Base-by-base conservation (phyloP, 2,329 filamentous ascomycete genomes). In the Sporothrix brunneoviolacea region DNA sequence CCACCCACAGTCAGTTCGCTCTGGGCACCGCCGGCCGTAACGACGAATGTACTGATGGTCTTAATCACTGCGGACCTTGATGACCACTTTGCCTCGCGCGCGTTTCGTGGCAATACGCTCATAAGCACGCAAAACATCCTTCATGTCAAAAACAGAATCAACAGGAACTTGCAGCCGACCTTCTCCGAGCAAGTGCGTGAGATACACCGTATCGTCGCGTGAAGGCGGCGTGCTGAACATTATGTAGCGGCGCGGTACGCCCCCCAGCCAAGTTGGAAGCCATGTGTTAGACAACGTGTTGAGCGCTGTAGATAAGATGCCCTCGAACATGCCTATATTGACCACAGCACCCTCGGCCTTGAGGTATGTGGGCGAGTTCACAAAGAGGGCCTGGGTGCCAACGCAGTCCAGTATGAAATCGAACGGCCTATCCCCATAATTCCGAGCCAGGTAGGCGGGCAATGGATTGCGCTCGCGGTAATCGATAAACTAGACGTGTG, bases 361-460 rank as follows among this genome's bases (percentile, higher is more conserved):
- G 27, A 76, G 64, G 50, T 70, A 76, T 2, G 47, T 36, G 1
- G 68, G 60, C 2, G 64, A 70, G 19, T 68, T 53, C 7, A 58
- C 53, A 55, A 71, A 77, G 28, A 79, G 60, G 2, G 70, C 61
- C 28, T 75, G 71, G 6, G 65, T 66, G 8, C 75, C 75, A 4
- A 71, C 66, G 28, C 70, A 72, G 54, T 79, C 76, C 37, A 78
- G 65, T 43, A 78, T 67, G 40, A 68, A 58, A 55, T 76, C 65
- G 38, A 71, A 67, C 18, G 44, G 56, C 21, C 50, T 18, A 19
- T 54, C 35, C 2, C 58, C 60, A 57, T 65, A 73, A 39, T 58
- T 45, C 7, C 60, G 50, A 0, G 59, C 57, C 8, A 75, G 60
- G 27, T 65, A 55, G 0, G 59, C 55, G 1, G 69, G 55, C 1